These are phyloP conservation scores for Escovopsis weberi DNA, from an alignment of 2,329 filamentous ascomycete genomes.

Conservation along the genomic window DNA sequence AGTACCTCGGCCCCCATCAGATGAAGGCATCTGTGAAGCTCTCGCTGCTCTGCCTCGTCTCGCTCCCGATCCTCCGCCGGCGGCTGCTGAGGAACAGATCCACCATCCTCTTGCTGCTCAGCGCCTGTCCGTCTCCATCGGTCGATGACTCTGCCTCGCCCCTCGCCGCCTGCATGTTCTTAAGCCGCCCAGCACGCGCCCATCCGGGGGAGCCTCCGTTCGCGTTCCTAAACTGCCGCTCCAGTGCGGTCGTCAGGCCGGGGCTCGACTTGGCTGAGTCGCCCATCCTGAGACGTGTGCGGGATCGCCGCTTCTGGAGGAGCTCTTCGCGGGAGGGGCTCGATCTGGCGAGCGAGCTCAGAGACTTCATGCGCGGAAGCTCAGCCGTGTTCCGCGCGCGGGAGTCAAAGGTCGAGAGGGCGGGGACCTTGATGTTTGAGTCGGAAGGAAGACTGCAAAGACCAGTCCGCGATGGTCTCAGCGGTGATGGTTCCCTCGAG, in stretches of 20 bases:
- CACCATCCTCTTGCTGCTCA: conserved; percentile 37
- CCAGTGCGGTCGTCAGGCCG: conserved; percentile 10
- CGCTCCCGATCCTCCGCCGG: conserved; percentile 21
- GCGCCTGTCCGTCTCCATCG: conserved; percentile 17
- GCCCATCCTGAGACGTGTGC: conserved; percentile 8
- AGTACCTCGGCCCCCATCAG: conserved; percentile 6
- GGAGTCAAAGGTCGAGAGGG: background rate
- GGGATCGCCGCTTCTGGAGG: conserved; percentile 10
- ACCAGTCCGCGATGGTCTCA: conserved; percentile 6
- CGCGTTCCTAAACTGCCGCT: conserved; percentile 8
- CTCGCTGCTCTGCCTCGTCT: conserved; percentile 10
- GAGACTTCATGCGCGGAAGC: conserved; percentile 12
- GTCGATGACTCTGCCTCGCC: background rate
- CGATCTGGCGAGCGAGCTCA: conserved; percentile 11
- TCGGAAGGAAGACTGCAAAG: conserved; percentile 14
- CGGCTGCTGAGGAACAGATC: conserved; percentile 38
- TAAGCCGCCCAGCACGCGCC: background rate
- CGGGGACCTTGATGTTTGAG: conserved; percentile 7
- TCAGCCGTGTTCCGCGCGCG: background rate
- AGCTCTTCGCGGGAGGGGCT: conserved; percentile 8
- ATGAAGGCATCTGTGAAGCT: conserved; percentile 19
- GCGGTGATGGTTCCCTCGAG: background rate
- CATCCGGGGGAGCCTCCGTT: conserved; percentile 10
- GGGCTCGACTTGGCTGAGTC: conserved; percentile 17
- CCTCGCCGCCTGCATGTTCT: background rate